Base-by-base conservation (phyloP, 805 yeast genomes). In the Cyberlindnera euphorbiae region DNA sequence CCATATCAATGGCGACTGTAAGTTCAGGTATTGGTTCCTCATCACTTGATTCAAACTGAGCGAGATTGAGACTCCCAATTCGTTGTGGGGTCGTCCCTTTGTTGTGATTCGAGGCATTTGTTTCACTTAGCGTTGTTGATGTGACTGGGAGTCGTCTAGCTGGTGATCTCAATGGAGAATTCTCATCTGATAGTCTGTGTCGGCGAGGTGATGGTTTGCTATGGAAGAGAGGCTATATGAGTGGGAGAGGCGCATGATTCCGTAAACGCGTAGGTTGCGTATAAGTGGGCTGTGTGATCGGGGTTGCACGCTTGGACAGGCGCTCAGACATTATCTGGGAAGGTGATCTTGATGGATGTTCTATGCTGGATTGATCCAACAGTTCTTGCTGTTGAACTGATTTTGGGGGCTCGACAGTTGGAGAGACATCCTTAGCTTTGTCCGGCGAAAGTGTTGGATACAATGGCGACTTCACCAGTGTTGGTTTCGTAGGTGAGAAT, bases 21-120 rank as follows among this genome's bases (percentile, higher is more conserved):
- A 52, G 32, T 25, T 52, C 53, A 4, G 56, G 56, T 6, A 49
- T 41, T 4, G 45, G 42, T 13, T 51, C 55, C 26, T 52, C 56
- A 27, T 50, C 56, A 30, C 53, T 47, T 12, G 56, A 50, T 3
- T 47, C 52, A 22, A 35, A 50, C 27, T 31, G 42, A 2, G 51
- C 38, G 5, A 38, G 29, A 17, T 36, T 25, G 6, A 44, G 28
- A 4, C 26, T 17, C 2, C 33, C 27, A 8, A 29, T n/a, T 10
- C 33, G 7, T 26, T 13, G 28, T 6, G 14, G 14, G n/a, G 26
- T 24, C 13, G 8, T n/a, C 13, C 13, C 12, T n/a, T 24, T 24
- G 13, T 11, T 24, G n/a, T 21, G 10, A 8, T 21, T 21, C 11
- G 24, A n/a, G 10, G 24, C 24, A 21, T 8, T 11, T 21, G 10